Base-by-base conservation (phyloP, 2,329 filamentous ascomycete species). In the Aspergillus viridinutans region DNA sequence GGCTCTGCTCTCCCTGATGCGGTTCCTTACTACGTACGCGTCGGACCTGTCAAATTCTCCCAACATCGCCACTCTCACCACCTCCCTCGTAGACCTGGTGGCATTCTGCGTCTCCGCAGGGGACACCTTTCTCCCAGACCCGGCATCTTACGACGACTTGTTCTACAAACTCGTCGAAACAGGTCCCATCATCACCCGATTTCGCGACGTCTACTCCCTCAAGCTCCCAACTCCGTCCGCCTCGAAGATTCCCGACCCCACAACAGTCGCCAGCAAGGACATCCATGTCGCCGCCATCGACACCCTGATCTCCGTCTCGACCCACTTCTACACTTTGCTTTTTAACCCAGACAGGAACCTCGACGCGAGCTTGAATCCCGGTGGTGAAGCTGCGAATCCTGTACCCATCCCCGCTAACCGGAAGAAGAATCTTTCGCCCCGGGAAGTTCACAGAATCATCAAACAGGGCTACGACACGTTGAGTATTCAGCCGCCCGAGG, bases 81-180 rank as follows among this genome's bases (percentile, higher is more conserved):
- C 89, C 64, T 83, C 87, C 35, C 83, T 96, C 1, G 87, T 94
- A 52, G 92, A 94, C 68, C 79, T 97, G 5, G 80, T 97, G 42
- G 90, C 90, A 1, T 83, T 97, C 42, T 90, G 90, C 2, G 81
- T 99, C 7, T 94, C 90, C 1, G 85, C 86, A 2, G 94, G 94
- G 6, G 94, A 97, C 72, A 87, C 89, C 2, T 97, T 99, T 74
- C 81, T 99, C 7, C 94, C 93, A 0, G 90, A 90, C 29, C 87
- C 92, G 0, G 84, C 89, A 20, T 87, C 90, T 1, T 97, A 97
- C 73, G 94, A 99, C 67, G 94, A 99, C 69, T 81, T 99, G 0
- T 97, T 99, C 77, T 99, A 99, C 83, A 99, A 99, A 76, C 84
- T 97, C 1, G 92, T 97, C 26, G 94, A 99, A 74, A 90, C 88